Base-by-base conservation (phyloP, 345 rosid genomes). In the Punica granatum region DNA sequence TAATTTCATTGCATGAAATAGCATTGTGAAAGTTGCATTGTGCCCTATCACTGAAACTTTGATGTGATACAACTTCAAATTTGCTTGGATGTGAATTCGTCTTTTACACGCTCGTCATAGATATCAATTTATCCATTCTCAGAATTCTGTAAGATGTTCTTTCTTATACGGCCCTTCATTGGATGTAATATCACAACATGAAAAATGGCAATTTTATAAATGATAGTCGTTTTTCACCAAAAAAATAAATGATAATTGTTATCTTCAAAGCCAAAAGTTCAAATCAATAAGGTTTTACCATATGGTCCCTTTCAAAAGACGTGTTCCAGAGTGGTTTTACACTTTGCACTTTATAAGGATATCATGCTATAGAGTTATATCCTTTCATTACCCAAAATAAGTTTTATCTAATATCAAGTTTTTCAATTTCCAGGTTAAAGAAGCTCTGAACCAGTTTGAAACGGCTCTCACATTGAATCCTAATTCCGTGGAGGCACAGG, bases 401-500 rank as follows among this genome's bases (percentile, higher is more conserved):
- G 18, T 56, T 56, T 56, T 30, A 26, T 28, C 13, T 53, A 23
- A 46, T 49, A 58, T 42, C 18, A 21, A 48, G 46, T 18, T 12
- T 31, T 19, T 34, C 35, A 42, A 16, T 71, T 60, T 80, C 66
- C 85, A 91, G 95, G 96, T 94, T 53, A 94, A 83, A 77, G 97
- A 94, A 75, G 96, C 96, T 60, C 77, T 94, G 69, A 64, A 72
- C 56, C 88, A 83, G 77, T 94, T 91, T 82, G 97, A 94, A 72
- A 85, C 79, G 18, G 95, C 96, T 18, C 83, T 91, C 69, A 85
- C 72, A 74, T 76, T 94, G 71, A 75, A 89, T 77, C 96, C 97
- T 68, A 86, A 78, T 43, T 83, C 88, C 43, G 49, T 72, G 21
- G 99, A 89, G 79, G 83, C 96, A 70, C 99, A 91, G 79, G 97